Percentiles rank a stretch among this genome's conserved stretches.
These are phyloP conservation scores for Macroventuria anomochaeta DNA, from an alignment of 2,329 filamentous ascomycete genomes.

Conservation along the genomic window DNA sequence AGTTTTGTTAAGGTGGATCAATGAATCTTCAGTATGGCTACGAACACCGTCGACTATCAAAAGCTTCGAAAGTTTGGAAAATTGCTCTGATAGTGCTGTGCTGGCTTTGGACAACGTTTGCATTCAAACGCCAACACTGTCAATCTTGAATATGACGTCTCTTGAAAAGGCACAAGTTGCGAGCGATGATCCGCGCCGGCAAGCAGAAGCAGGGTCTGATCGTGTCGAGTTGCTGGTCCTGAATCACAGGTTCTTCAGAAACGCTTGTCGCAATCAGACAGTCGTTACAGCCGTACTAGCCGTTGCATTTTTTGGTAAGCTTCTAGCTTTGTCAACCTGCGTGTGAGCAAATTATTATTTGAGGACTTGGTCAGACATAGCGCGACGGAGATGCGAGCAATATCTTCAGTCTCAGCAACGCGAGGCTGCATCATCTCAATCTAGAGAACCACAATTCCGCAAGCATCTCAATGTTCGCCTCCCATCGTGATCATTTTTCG, in stretches of 20 bases:
- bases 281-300: not conserved
- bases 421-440: not conserved
- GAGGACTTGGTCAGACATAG: not conserved
- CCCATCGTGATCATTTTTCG: not conserved
- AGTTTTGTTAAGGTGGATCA: not conserved
- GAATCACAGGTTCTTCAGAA: not conserved
- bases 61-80: not conserved
- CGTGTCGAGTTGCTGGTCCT: not conserved
- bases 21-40: not conserved
- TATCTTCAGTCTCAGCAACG: not conserved
- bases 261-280: constrained; percentile 4
- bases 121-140: not conserved
- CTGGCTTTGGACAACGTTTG: no score
- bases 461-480: not conserved
- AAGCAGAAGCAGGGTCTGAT: constrained; percentile 2
- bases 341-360: no score
- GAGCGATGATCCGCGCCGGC: not conserved
- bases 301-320: not conserved
- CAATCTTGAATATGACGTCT: constrained; percentile 10
- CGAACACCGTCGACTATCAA: not conserved
- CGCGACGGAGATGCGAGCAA: not conserved
- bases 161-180: not conserved
- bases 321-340: not conserved
- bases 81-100: not conserved
- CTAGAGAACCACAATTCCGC: not conserved